Base-by-base conservation (phyloP, 2,329 filamentous ascomycete genomes). In the Phoma herbarum region DNA sequence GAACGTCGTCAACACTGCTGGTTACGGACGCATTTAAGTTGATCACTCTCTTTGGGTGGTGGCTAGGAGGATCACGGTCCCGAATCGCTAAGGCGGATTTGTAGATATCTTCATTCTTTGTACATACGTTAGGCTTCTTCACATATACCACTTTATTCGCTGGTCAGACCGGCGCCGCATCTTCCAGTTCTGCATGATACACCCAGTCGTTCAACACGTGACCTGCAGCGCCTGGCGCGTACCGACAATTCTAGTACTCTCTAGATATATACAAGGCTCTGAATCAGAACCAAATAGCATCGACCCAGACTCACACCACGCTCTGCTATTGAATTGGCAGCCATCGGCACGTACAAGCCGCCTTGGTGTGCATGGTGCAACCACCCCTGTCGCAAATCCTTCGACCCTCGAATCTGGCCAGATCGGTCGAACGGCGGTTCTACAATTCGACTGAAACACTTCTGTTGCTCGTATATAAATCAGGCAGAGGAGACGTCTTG, bases 21-120 rank as follows among this genome's bases (percentile, higher is more conserved):
- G 68, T 37, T 70, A 67, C 52, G 68, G 68, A 58, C 64, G 60
- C 52, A 57, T 70, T 35, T 70, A 68, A 65, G 49, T 49, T 48
- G 31, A 25, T 45, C 52, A 26, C 23, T 31, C 20, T 10, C 20
- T 39, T 31, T 33, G 56, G 20, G 46, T 29, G 33, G 12, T 51
- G n/a, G 25, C 23, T 53, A 26, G 39, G 23, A 28, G 39, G 45
- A 35, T 26, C n/a, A 35, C 8, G 26, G 26, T 33, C 42, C 25
- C n/a, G 37, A 42, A 10, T n/a, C 46, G 56, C 51, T 16, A 43
- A 45, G n/a, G 41, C 41, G 41, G 46, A 18, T 6, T 20, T 54
- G 33, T 50, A 54, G 33, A 54, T 51, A 50, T 12, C 31, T 49
- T 54, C 31, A 39, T 35, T 41, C 18, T 54, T 46, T 59, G 56